Percentiles rank a stretch among this genome's conserved stretches.
phyloP scores from a whole-genome alignment of 129 eudicot genomes.

The Lonicera japonica region DNA sequence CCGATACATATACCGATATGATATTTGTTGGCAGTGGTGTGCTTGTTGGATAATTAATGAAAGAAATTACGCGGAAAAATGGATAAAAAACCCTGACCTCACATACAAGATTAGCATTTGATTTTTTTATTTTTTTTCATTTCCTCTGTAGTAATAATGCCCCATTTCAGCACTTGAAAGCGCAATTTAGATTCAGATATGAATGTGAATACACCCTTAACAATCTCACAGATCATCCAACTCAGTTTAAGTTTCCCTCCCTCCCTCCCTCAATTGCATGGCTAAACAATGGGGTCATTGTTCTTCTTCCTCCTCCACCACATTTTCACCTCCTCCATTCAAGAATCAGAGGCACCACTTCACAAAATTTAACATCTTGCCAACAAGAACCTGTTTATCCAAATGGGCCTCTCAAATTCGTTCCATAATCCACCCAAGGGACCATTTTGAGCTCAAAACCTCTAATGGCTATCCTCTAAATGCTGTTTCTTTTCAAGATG shows the following conservation, averaged over 20 bases:
- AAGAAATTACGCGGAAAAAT: not conserved
- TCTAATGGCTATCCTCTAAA: slow-evolving; percentile 72
- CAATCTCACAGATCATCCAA: slow-evolving; percentile 21
- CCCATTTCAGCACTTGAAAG: not conserved
- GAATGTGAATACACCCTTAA: not conserved
- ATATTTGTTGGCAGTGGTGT: too few relatives aligned
- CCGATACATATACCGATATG: too few relatives aligned
- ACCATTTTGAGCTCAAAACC: slow-evolving; percentile 53
- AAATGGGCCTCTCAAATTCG: slow-evolving; percentile 49
- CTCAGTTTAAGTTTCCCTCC: slow-evolving; percentile 7
- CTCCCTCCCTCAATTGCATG: slow-evolving; percentile 28
- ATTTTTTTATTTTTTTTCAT: too few relatives aligned
- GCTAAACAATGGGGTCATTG: slow-evolving; percentile 39
- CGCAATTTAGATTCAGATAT: not conserved
- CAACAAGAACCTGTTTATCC: slow-evolving; percentile 22
- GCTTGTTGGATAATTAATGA: too few relatives aligned
- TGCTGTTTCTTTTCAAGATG: slow-evolving; percentile 64
- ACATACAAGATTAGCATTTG: slow-evolving; percentile 18
- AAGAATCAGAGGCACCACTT: slow-evolving; percentile 22
- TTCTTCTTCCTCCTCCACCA: slow-evolving; percentile 40
- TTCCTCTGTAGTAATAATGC: not conserved
- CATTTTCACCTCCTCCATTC: slow-evolving; percentile 30
- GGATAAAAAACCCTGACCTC: slow-evolving; percentile 19
- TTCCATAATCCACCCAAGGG: slow-evolving; percentile 41
- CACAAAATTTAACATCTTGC: slow-evolving; percentile 21